Conservation (phyloP, 306 rosid genomes). For the Prunus kanzakura region DNA sequence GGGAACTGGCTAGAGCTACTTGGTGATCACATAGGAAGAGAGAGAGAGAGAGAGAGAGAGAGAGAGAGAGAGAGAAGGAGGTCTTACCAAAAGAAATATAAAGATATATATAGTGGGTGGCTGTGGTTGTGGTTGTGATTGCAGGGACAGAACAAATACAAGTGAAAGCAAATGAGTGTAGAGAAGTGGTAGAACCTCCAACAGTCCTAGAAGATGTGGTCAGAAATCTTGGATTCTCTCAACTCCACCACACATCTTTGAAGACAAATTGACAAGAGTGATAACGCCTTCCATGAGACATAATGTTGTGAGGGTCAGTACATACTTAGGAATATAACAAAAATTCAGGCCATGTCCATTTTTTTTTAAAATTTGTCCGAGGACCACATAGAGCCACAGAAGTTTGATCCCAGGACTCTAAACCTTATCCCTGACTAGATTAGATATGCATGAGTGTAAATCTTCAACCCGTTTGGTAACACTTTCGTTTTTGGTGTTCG, state of each 20-base stretch:
- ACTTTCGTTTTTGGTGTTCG: no score
- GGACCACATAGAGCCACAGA: background rate
- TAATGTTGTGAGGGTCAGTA: background rate
- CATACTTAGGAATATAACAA: background rate
- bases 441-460: background rate
- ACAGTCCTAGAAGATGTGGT: conserved; percentile 46
- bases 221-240: conserved; percentile 30
- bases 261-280: conserved; percentile 28
- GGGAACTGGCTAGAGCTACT: background rate
- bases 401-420: conserved; percentile 15
- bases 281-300: background rate
- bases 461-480: background rate
- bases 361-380: background rate
- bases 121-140: conserved; percentile 19
- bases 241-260: conserved; percentile 34
- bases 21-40: background rate
- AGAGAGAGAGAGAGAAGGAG: conserved; percentile 15
- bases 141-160: conserved; percentile 25
- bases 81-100: conserved; percentile 15
- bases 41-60: conserved; percentile 14
- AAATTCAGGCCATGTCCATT: background rate
- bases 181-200: conserved; percentile 33
- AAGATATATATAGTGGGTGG: conserved; percentile 17
- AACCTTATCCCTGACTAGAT: background rate
- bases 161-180: conserved; percentile 33